Evolutionary conservation across 345 rosid species (phyloP), one percentile per base, ranked within the genome.

Genomic region (Limnanthes douglasii): DNA sequence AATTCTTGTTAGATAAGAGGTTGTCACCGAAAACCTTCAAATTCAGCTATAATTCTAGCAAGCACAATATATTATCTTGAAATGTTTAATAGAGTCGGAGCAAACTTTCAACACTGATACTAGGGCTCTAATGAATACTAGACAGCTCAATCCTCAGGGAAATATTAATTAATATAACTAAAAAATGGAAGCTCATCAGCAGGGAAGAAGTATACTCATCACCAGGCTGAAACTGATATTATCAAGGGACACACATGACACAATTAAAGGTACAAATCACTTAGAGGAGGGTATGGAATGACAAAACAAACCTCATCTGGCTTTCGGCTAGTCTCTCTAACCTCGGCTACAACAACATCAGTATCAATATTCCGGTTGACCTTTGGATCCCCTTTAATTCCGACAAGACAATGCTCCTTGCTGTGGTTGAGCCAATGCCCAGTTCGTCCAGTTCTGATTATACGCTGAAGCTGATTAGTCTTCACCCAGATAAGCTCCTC

Each of bases 401-500:
- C 98, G 24, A 90, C 96, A 34, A 90, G 98, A 64, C 98, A 90
- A 49, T 90, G 98, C 58, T 90, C 98, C 58, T 90, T 90, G 47
- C 98, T 90, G 24, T 90, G 98, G 53, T 90, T 90, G 31, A 90
- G 94, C 98, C 98, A 90, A 54, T 84, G 98, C 34, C 98, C 96
- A 6, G 98, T 90, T 40, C 98, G 72, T 12, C 99, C 99, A 1
- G 96, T 90, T 68, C 99, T 69, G 48, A 90, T 90, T 48, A 90
- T 90, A 31, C 96, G 73, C 59, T 90, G 98, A 65, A 90, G 99
- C 59, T 80, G 90, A 50, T 84, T 90, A 23, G 93, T 84, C 70
- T 77, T 84, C 31, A 80, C 93, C 96, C 86, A 78, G 37, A 86
- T 86, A 57, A 90, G 74, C 70, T 90, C 98, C 64, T 84, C 98